Conservation (phyloP, 352 stramenopile species). For the Pilasporangium apinafurcum region DNA sequence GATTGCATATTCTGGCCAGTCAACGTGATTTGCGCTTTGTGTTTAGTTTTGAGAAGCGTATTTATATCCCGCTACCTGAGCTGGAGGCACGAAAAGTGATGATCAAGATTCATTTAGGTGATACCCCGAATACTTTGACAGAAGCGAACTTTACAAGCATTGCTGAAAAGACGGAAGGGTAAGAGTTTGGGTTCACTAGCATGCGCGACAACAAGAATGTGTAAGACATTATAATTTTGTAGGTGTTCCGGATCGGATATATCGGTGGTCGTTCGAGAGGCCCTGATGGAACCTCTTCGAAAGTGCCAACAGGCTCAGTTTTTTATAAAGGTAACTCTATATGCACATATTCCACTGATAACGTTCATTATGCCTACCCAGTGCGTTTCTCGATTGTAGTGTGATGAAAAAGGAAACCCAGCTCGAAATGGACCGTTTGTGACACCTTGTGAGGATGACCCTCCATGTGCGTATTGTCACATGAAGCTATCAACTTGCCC, state of each 20-base stretch:
- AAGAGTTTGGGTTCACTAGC: too few species aligned
- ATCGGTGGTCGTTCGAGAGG: conserved; percentile 94
- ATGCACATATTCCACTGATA: neutral
- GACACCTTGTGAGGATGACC: conserved; percentile 81
- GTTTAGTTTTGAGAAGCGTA: conserved; percentile 96
- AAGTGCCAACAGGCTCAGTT: conserved; percentile 97
- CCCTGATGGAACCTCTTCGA: conserved; percentile 95
- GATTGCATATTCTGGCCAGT: neutral
- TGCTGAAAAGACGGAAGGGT: conserved; percentile 92
- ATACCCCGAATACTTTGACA: conserved; percentile 92
- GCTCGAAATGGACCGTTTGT: conserved; percentile 57
- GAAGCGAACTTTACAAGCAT: conserved; percentile 93
- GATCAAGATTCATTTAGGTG: conserved; percentile 96
- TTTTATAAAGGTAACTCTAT: conserved; percentile 53
- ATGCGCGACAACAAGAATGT: conserved; percentile 1
- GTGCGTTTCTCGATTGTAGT: conserved; percentile 24
- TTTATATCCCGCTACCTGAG: conserved; percentile 98
- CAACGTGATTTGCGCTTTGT: neutral
- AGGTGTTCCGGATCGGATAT: conserved; percentile 96
- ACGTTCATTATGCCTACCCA: neutral
- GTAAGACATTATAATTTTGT: neutral
- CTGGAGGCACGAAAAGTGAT: conserved; percentile 89
- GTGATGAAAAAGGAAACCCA: conserved; percentile 65
- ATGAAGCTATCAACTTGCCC: conserved; percentile 84
- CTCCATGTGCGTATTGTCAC: conserved; percentile 82